Conservation (phyloP, 1,139 yeast genomes). For the Diutina neorugosa region DNA sequence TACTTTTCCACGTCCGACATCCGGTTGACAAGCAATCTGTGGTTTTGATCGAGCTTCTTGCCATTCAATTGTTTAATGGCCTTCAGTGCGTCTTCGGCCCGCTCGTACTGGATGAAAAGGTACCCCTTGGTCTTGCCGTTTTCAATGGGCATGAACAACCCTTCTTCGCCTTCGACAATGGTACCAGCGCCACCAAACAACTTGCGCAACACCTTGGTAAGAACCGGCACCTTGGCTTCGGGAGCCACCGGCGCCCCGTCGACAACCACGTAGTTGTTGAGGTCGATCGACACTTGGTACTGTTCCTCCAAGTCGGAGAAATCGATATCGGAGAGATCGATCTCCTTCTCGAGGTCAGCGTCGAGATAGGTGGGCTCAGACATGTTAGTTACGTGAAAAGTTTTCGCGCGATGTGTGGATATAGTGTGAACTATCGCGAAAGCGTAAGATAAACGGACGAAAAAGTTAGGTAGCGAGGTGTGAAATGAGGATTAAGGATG, state of each 20-base stretch:
- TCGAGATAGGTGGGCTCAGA: slow-evolving; percentile 4
- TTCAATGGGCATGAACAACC: slow-evolving; percentile 73
- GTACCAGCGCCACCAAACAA: slow-evolving; percentile 62
- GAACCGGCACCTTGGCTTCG: slow-evolving; percentile 71
- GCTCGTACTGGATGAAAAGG: slow-evolving; percentile 73
- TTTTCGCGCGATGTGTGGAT: background rate
- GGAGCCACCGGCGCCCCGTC: slow-evolving; percentile 97
- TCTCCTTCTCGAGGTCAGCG: slow-evolving; percentile 25
- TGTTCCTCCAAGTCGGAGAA: slow-evolving; percentile 79
- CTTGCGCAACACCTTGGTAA: slow-evolving; percentile 77
- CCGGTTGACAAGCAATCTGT: slow-evolving; percentile 75
- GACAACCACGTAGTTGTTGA: slow-evolving; percentile 71
- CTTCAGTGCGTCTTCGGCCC: slow-evolving; percentile 54
- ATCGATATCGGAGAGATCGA: slow-evolving; percentile 53
- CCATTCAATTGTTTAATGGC: slow-evolving; percentile 77
- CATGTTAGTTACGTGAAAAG: background rate
- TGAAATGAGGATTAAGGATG: no score
- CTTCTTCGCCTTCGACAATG: slow-evolving; percentile 52
- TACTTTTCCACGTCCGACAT: slow-evolving; percentile 76
- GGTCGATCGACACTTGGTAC: slow-evolving; percentile 48
- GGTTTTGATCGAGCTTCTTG: slow-evolving; percentile 88
- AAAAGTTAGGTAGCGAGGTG: no score
- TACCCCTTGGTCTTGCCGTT: slow-evolving; percentile 78
- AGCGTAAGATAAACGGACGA: background rate
- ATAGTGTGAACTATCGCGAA: background rate